Percentiles rank a stretch among this genome's conserved stretches.
Conservation (phyloP, 2,329 filamentous ascomycete genomes). For the Stylonectria norvegica region DNA sequence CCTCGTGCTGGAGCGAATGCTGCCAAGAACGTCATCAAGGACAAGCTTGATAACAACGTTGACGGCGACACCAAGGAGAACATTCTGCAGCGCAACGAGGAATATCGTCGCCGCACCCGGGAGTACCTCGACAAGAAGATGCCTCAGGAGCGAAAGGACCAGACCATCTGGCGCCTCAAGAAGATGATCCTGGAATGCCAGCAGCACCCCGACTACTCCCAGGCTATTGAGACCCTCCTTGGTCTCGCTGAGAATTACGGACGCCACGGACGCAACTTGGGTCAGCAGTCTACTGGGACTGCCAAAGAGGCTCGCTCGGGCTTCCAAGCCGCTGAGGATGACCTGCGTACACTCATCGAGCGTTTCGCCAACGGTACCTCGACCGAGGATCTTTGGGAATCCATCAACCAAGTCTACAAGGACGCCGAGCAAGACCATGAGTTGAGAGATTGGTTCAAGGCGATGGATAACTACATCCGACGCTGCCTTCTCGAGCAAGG, state of each 20-base stretch:
- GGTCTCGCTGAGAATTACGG: slow-evolving; percentile 81
- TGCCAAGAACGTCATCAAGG: slow-evolving; percentile 46
- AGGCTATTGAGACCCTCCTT: slow-evolving; percentile 85
- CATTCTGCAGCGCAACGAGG: slow-evolving; percentile 40
- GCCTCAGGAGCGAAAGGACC: slow-evolving; percentile 87
- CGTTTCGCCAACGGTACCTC: slow-evolving; percentile 95
- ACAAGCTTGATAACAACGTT: slow-evolving; percentile 59
- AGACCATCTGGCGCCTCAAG: slow-evolving; percentile 86
- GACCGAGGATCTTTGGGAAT: slow-evolving; percentile 77
- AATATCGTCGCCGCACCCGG: slow-evolving; percentile 50
- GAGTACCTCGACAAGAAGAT: slow-evolving; percentile 84
- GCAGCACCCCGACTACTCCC: slow-evolving; percentile 87
- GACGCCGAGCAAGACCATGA: slow-evolving; percentile 86
- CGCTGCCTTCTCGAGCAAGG: slow-evolving; percentile 85
- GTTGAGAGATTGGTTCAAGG: slow-evolving; percentile 84
- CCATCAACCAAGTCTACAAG: slow-evolving; percentile 79
- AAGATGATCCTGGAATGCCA: slow-evolving; percentile 98
- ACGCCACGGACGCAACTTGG: slow-evolving; percentile 65
- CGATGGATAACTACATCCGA: slow-evolving; percentile 72
- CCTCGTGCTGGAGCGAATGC: slow-evolving; percentile 38
- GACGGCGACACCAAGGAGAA: slow-evolving; percentile 61
- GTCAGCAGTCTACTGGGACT: slow-evolving; percentile 61
- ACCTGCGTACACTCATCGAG: slow-evolving; percentile 80
- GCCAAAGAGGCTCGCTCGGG: slow-evolving; percentile 70
- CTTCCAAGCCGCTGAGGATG: slow-evolving; percentile 69